A percentile compares a stretch with the other conserved stretches of the same genome.
Evolutionary conservation across 208 protist species (phyloP).

Genomic region (Wallacemonas sp.): DNA sequence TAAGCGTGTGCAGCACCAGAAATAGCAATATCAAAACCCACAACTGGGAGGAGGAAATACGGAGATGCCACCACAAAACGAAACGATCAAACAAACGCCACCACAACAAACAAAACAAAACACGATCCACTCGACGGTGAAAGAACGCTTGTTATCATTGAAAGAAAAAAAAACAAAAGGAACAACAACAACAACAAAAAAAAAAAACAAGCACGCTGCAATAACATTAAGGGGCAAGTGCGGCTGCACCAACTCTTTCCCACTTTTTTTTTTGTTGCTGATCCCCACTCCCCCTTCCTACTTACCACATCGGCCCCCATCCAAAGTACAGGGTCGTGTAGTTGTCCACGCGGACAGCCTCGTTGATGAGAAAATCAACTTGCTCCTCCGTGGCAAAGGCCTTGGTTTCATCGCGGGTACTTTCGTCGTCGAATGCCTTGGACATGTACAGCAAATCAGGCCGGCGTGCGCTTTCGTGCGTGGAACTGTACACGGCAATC

Average conservation of each 20-base stretch:
- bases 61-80: too few relatives aligned
- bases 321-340: constrained; percentile 91
- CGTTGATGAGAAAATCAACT: constrained; percentile 88
- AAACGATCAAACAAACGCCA: neutral
- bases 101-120: neutral
- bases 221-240: too few relatives aligned
- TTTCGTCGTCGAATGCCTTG: constrained; percentile 84
- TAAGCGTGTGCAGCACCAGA: neutral
- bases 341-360: constrained; percentile 88
- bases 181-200: constrained; percentile 17
- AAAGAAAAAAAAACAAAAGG: neutral
- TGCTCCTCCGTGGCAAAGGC: constrained; percentile 70
- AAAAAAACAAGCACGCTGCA: neutral
- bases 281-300: neutral
- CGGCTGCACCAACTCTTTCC: neutral
- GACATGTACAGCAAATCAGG: constrained; percentile 91
- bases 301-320: constrained; percentile 90
- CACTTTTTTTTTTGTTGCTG: constrained; percentile 4
- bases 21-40: neutral
- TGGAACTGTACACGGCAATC: constrained; percentile 82
- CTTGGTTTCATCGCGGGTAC: constrained; percentile 42
- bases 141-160: neutral
- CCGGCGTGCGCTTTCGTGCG: constrained; percentile 66
- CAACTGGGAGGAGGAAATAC: neutral
- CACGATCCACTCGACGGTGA: neutral